Percentiles rank a stretch among this genome's conserved stretches.
phyloP scores from a whole-genome alignment of 2,329 filamentous ascomycete genomes.

The Pseudonectria buxi region DNA sequence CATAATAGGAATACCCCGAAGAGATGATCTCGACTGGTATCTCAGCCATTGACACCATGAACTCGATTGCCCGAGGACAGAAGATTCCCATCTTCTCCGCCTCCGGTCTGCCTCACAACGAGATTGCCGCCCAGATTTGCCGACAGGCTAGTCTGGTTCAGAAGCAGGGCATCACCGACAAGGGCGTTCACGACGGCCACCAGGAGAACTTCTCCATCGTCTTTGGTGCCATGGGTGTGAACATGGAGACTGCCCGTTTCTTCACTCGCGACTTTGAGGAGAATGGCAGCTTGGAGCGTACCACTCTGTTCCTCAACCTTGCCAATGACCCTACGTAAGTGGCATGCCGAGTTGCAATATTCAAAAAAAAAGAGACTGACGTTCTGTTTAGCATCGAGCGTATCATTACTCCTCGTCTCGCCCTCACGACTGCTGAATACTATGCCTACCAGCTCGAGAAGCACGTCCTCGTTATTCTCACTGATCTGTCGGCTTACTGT shows the following conservation, averaged over 20 bases:
- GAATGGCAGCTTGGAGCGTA: slow-evolving; percentile 96
- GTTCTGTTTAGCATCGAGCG: slow-evolving; percentile 73
- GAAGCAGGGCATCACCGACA: slow-evolving; percentile 70
- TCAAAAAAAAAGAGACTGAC: slow-evolving; percentile 3
- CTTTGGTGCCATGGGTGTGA: slow-evolving; percentile 99
- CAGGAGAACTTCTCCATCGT: slow-evolving; percentile 99
- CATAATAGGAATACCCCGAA: slow-evolving; percentile 86
- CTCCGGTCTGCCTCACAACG: slow-evolving; percentile 96
- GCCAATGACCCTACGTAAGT: slow-evolving; percentile 96
- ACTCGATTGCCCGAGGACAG: slow-evolving; percentile 94
- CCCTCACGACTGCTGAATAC: slow-evolving; percentile 97
- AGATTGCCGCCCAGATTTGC: slow-evolving; percentile 98
- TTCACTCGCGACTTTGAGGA: slow-evolving; percentile 98
- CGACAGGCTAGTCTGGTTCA: slow-evolving; percentile 91
- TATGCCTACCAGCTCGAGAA: slow-evolving; percentile 99
- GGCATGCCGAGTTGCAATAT: background rate
- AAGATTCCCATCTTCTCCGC: slow-evolving; percentile 99
- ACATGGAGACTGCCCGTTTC: slow-evolving; percentile 97
- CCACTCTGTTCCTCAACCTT: slow-evolving; percentile 96
- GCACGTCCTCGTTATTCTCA: slow-evolving; percentile 97
- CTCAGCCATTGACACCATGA: slow-evolving; percentile 98
- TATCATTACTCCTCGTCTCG: slow-evolving; percentile 98
- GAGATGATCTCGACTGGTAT: slow-evolving; percentile 99
- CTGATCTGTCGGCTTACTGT: slow-evolving; percentile 95
- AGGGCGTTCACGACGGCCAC: slow-evolving; percentile 92